Base-by-base conservation (phyloP, 805 yeast species). In the Metschnikowia hibisci region DNA sequence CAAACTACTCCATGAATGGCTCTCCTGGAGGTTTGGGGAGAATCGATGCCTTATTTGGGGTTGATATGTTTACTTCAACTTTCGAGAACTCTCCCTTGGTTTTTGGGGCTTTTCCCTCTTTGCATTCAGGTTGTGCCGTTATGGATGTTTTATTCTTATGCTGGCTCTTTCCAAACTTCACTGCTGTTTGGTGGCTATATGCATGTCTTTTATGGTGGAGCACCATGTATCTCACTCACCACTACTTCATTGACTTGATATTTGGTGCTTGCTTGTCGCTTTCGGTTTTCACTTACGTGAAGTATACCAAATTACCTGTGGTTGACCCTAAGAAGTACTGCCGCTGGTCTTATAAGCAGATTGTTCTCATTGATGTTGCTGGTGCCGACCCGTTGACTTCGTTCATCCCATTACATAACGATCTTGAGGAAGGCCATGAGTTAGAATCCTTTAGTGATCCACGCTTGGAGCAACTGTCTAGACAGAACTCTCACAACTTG, bases 131-230 rank as follows among this genome's bases (percentile, higher is more conserved):
- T 12, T 87, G 91, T 61, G 90, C 97, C 10, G 86, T 90, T 3
- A 84, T 91, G 87, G 96, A 90, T 60, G 96, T 89, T 2, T 69
- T 90, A 47, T 93, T 93, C 66, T 70, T 93, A 57, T 71, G 82
- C 41, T 87, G 88, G 70, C 69, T 89, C 43, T 90, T 90, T 61
- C 98, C 98, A 10, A 73, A 67, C 32, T 70, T 71, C 37, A 71
- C 80, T 1, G 80, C 84, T 6, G 46, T 86, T 6, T 86, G 88
- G 73, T 74, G 82, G 60, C 64, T 73, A 14, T 93, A 91, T 61
- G 93, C 88, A n/a, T 67, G 80, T 50, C 88, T 96, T 95, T 75
- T 93, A 53, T 91, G 98, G 98, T 93, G 96, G 95, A 78, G 93
- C 39, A 93, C 98, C 12, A 91, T 91, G 99, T 91, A 91, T 64